phyloP scores from a whole-genome alignment of 371 early-diverging fungal genomes.

The Mortierella sp. region DNA sequence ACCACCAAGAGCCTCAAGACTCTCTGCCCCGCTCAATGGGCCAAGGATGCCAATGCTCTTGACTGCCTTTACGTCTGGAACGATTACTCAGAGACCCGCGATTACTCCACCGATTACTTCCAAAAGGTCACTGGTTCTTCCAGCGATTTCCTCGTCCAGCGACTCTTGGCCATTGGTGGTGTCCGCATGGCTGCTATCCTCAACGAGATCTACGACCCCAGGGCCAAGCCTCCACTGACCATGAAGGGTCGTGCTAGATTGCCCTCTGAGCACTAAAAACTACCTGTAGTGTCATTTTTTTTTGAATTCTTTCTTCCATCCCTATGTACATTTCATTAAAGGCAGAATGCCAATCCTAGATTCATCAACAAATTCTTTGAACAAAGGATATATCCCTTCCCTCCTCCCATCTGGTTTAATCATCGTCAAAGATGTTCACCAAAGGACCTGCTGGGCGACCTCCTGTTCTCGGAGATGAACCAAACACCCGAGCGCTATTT shows the following conservation, averaged over 20 bases:
- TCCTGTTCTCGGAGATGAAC: background rate
- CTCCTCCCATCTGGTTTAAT: conserved; percentile 1
- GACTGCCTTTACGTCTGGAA: conserved; percentile 56
- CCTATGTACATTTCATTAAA: background rate
- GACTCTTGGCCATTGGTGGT: conserved; percentile 34
- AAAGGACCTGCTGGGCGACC: conserved; percentile 31
- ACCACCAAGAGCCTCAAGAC: conserved; percentile 27
- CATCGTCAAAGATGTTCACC: conserved; percentile 35
- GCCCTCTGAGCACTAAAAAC: conserved; percentile 12
- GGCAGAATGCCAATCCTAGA: background rate
- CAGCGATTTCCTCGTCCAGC: conserved; percentile 26
- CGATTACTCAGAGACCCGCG: conserved; percentile 30
- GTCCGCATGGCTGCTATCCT: conserved; percentile 54
- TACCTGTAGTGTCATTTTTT: conserved; percentile 1
- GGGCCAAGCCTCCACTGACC: conserved; percentile 8
- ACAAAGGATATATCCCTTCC: too few relatives aligned
- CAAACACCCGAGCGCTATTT: background rate
- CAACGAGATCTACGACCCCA: conserved; percentile 44
- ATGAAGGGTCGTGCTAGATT: conserved; percentile 15
- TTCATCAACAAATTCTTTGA: background rate
- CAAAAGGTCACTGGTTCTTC: conserved; percentile 19
- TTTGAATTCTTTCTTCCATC: background rate
- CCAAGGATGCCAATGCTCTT: conserved; percentile 42
- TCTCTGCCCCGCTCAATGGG: conserved; percentile 56
- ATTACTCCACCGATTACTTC: conserved; percentile 41